Evolutionary conservation across 768 basidiomycete genomes (phyloP).

Genomic region (Xerocomellus intermedius): DNA sequence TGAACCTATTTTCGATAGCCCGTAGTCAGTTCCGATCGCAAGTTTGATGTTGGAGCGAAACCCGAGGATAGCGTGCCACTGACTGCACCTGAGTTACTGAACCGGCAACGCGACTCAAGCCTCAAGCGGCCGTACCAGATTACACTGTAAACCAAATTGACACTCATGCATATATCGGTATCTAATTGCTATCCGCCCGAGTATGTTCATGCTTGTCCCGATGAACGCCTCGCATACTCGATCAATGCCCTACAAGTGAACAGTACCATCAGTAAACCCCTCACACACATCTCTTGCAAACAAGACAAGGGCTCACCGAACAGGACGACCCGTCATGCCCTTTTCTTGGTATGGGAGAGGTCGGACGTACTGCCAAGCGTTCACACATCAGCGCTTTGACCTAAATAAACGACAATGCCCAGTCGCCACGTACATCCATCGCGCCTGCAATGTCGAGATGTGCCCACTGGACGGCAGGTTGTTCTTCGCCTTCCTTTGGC

Average conservation of each 20-base stretch:
- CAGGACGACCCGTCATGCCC: constrained; percentile 80
- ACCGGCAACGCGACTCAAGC: too few relatives aligned
- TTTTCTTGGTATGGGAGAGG: constrained; percentile 62
- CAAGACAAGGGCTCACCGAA: constrained; percentile 50
- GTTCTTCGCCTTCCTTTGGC: constrained; percentile 51
- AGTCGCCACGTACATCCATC: constrained; percentile 57
- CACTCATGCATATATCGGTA: background rate
- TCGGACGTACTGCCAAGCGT: constrained; percentile 42
- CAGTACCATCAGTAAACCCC: background rate
- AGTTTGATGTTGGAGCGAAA: too few relatives aligned
- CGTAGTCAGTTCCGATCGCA: too few relatives aligned
- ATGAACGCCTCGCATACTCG: constrained; percentile 33
- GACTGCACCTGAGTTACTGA: too few relatives aligned
- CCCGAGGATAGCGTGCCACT: too few relatives aligned
- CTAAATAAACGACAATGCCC: constrained; percentile 1
- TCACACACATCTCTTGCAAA: background rate
- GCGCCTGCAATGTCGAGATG: constrained; percentile 82
- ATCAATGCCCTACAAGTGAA: constrained; percentile 28
- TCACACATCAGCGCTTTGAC: background rate
- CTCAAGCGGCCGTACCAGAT: background rate
- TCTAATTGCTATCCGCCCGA: background rate
- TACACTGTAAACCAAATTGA: background rate
- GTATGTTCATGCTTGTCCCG: constrained; percentile 13
- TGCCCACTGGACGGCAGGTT: constrained; percentile 70
- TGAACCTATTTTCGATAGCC: too few relatives aligned